Evolutionary conservation across 768 basidiomycete genomes (phyloP), one percentile per base, ranked within the genome.

Genomic region (Pulveroboletus sp.): DNA sequence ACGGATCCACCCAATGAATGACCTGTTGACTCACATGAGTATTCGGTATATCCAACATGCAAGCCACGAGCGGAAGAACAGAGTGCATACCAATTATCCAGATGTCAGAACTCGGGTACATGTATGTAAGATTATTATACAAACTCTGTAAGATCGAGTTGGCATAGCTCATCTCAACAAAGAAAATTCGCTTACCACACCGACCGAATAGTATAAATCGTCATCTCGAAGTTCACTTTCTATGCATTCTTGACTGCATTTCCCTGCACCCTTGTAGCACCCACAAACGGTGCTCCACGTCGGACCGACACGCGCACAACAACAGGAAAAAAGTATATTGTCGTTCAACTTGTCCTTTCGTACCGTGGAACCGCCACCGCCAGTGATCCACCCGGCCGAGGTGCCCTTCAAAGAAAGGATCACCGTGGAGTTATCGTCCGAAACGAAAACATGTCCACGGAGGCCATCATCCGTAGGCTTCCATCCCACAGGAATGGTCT

Each of bases 361-460:
- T 36, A 81, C 77, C 8, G 94, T 96, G 11, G 89, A 84, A 5
- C 93, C 92, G 3, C 88, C 85, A 15, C 81, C 82, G 8, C 89
- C 76, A 60, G 84, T 77, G 8, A 85, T 74, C 69, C 71, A 71
- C 9, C 76, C 75, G 2, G 87, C 83, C 2, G 89, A 90, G 0
- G 95, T 98, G n/a, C 95, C 95, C 63, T 98, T 97, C 69, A 97
- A 76, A 21, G 91, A 80, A 47, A 97, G 74, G 27, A 96, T 74
- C 21, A 97, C 89, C 0, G 90, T 95, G 13, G 82, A 81, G 57
- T 94, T 92, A 66, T 90, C 86, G 9, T 74, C 73, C 1, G 82
- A 81, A n/a, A 86, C 88, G 57, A 95, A 96, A 18, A 98, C 71
- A 60, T 97, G 93, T 0, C 95, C 95, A 39, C 95, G 79, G 52